Conservation (phyloP, 768 basidiomycete genomes). For the Pulveroboletus sp. region DNA sequence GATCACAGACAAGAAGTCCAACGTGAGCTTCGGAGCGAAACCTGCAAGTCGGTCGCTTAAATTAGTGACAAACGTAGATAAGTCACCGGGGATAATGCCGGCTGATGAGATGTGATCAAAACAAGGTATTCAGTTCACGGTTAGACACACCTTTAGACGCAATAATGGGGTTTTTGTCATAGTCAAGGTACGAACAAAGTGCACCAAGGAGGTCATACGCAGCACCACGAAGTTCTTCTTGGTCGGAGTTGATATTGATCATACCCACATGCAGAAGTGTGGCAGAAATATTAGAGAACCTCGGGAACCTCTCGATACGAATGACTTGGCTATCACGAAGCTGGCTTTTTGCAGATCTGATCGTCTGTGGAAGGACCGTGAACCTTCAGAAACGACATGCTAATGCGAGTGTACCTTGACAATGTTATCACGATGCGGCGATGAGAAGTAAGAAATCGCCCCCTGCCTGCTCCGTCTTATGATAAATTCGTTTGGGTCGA, state of each 20-base stretch:
- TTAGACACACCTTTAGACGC: conserved; percentile 59
- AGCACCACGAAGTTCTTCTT: conserved; percentile 74
- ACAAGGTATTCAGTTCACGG: not conserved
- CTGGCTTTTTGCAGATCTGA: conserved; percentile 72
- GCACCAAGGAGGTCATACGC: conserved; percentile 80
- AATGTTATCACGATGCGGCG: conserved; percentile 63
- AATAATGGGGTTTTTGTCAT: conserved; percentile 68
- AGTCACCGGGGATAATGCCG: conserved; percentile 68
- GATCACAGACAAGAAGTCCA: conserved; percentile 90
- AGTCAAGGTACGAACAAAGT: conserved; percentile 74
- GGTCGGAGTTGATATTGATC: conserved; percentile 68
- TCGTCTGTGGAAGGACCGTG: conserved; percentile 43
- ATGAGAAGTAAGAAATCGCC: conserved; percentile 74
- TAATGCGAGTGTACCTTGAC: conserved; percentile 54
- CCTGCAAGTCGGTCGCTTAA: conserved; percentile 72
- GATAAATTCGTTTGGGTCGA: conserved; percentile 78
- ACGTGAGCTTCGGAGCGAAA: conserved; percentile 77
- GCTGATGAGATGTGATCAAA: conserved; percentile 37
- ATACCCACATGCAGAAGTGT: conserved; percentile 86
- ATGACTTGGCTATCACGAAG: conserved; percentile 53
- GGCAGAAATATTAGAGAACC: conserved; percentile 82
- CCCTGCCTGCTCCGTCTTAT: conserved; percentile 72
- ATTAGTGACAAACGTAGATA: conserved; percentile 55
- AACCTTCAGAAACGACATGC: not conserved
- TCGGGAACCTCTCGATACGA: conserved; percentile 63